These are phyloP conservation scores for Neospermospora avenae DNA, from an alignment of 2,329 filamentous ascomycete genomes.

Conservation along the genomic window DNA sequence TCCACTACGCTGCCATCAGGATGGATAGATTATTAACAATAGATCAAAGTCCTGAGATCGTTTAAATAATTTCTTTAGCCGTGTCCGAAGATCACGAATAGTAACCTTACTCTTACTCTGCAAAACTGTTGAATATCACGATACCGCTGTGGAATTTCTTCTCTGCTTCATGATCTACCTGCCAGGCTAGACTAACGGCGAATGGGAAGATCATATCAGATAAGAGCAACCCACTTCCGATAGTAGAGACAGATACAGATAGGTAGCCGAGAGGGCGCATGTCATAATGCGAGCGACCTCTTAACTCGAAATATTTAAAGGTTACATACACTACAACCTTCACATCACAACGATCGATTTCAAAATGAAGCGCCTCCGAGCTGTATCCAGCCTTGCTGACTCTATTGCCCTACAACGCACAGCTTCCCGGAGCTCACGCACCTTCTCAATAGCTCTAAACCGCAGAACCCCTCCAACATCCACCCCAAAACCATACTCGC, in stretches of 20 bases:
- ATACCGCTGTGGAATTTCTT: no score
- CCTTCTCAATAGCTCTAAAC: constrained; percentile 28
- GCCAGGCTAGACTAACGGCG: no score
- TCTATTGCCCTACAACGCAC: constrained; percentile 12
- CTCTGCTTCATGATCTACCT: no score
- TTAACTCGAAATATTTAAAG: neutral
- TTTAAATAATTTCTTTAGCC: no score
- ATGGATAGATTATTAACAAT: no score
- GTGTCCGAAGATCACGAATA: no score
- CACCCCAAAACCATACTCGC: constrained; percentile 12
- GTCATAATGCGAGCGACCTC: constrained; percentile 5
- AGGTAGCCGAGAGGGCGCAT: constrained; percentile 15
- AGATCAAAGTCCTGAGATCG: no score
- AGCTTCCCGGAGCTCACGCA: constrained; percentile 20
- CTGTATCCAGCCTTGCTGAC: constrained; percentile 24
- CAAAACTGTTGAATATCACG: no score
- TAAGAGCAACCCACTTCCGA: constrained; percentile 18
- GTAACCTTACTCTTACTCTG: no score
- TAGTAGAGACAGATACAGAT: no score
- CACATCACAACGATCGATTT: constrained; percentile 20
- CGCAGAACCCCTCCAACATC: constrained; percentile 3
- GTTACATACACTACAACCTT: constrained; percentile 5
- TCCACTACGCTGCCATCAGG: no score
- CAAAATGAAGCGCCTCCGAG: constrained; percentile 33
- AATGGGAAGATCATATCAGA: no score